Percentiles rank a stretch among this genome's conserved stretches.
phyloP scores from a whole-genome alignment of 352 stramenopile species.

The Phytophthora tubulina region DNA sequence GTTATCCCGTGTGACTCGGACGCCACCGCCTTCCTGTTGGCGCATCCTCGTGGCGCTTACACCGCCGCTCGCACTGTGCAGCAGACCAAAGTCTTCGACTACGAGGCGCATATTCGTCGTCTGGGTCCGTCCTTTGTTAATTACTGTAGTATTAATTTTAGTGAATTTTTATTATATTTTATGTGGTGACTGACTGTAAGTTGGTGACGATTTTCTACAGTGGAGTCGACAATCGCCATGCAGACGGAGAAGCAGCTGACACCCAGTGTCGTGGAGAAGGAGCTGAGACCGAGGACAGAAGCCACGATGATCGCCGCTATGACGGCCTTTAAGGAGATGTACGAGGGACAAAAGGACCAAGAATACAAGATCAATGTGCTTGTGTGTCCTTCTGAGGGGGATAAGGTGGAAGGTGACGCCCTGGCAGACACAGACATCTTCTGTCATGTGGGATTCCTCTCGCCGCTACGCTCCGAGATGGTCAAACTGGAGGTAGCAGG shows the following conservation, averaged over 20 bases:
- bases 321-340: slow-evolving; percentile 60
- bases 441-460: slow-evolving; percentile 81
- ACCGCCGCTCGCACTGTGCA: slow-evolving; percentile 77
- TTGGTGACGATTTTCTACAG: slow-evolving; percentile 34
- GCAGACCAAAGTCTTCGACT: slow-evolving; percentile 83
- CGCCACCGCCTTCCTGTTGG: slow-evolving; percentile 70
- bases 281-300: slow-evolving; percentile 64
- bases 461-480: slow-evolving; percentile 60
- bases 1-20: slow-evolving; percentile 71
- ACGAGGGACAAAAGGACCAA: slow-evolving; percentile 51
- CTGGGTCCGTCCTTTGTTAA: slow-evolving; percentile 53
- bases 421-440: slow-evolving; percentile 62
- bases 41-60: slow-evolving; percentile 76
- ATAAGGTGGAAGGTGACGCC: slow-evolving; percentile 19
- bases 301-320: slow-evolving; percentile 78
- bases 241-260: slow-evolving; percentile 39
- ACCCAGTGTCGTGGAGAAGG: slow-evolving; percentile 46
- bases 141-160: background rate
- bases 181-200: slow-evolving; percentile 3
- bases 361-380: slow-evolving; percentile 90
- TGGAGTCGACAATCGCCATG: slow-evolving; percentile 81
- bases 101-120: slow-evolving; percentile 79
- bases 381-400: slow-evolving; percentile 54
- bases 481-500: slow-evolving; percentile 81
- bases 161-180: background rate